Evolutionary conservation across 2,329 filamentous ascomycete genomes (phyloP).

Genomic region (Knufia petricola): DNA sequence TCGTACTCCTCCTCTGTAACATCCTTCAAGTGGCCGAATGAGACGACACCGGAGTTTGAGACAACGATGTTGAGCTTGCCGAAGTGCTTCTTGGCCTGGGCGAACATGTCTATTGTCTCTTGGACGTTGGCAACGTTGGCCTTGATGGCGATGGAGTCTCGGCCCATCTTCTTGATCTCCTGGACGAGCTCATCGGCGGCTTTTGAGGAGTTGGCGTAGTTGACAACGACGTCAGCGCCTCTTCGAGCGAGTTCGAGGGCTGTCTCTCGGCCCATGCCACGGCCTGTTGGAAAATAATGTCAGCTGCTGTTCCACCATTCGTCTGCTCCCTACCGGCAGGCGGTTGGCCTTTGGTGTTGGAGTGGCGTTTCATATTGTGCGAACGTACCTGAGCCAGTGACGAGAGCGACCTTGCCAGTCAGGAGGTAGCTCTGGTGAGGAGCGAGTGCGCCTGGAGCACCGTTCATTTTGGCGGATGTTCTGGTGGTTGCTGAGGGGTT

Average conservation of each 20-base stretch:
- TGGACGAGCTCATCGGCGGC: conserved; percentile 58
- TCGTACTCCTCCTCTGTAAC: conserved; percentile 63
- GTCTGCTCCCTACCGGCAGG: no score
- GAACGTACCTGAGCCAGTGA: conserved; percentile 25
- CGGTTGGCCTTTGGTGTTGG: no score
- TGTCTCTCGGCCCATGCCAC: conserved; percentile 35
- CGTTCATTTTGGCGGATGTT: conserved; percentile 13
- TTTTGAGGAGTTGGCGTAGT: conserved; percentile 49
- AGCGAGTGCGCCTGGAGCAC: conserved; percentile 12
- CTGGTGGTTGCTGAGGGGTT: not conserved
- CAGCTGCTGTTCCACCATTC: not conserved
- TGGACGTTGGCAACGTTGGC: conserved; percentile 58
- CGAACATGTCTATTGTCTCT: conserved; percentile 55
- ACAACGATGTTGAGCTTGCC: conserved; percentile 59
- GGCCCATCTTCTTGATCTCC: conserved; percentile 54
- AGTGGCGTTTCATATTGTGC: not conserved
- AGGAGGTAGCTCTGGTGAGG: conserved; percentile 22
- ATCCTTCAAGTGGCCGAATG: conserved; percentile 59
- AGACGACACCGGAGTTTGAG: conserved; percentile 49
- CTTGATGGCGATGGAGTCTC: conserved; percentile 54
- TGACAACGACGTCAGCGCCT: conserved; percentile 33
- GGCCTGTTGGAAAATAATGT: conserved; percentile 27
- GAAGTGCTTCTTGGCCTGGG: conserved; percentile 52
- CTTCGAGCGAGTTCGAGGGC: conserved; percentile 32
- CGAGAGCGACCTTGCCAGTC: conserved; percentile 39